Conservation (phyloP, 2,329 filamentous ascomycete genomes). For the Microsporum canis region DNA sequence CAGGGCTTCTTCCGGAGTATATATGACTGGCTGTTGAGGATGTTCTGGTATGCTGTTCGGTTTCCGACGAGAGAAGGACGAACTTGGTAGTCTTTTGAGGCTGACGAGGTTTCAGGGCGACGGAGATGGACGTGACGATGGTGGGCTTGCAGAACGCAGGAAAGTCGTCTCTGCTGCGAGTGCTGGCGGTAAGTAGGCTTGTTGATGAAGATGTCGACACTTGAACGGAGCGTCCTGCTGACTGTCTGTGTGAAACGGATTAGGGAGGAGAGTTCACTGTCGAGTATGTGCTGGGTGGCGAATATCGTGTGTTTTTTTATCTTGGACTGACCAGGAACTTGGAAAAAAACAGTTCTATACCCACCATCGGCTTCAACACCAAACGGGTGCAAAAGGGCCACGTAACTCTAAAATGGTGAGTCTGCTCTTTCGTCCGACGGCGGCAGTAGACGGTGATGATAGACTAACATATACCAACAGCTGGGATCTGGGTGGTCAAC, state of each 20-base stretch:
- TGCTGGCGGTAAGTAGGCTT: slow-evolving; percentile 68
- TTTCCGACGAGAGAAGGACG: neutral
- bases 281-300: slow-evolving; percentile 58
- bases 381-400: slow-evolving; percentile 96
- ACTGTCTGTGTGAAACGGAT: neutral
- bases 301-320: neutral
- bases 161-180: slow-evolving; percentile 87
- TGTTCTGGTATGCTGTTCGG: slow-evolving; percentile 68
- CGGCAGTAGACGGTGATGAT: slow-evolving; percentile 17
- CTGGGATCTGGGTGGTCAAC: slow-evolving; percentile 96
- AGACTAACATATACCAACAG: slow-evolving; percentile 27
- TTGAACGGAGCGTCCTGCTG: neutral
- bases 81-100: neutral
- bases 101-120: slow-evolving; percentile 54
- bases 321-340: neutral
- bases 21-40: slow-evolving; percentile 96
- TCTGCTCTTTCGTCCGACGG: neutral
- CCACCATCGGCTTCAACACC: slow-evolving; percentile 98
- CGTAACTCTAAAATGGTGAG: slow-evolving; percentile 87
- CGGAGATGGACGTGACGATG: slow-evolving; percentile 99
- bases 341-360: slow-evolving; percentile 62
- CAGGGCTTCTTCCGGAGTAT: slow-evolving; percentile 83
- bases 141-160: slow-evolving; percentile 96
- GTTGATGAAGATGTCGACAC: neutral
- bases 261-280: slow-evolving; percentile 97